A percentile compares a stretch with the other conserved stretches of the same genome.
Conservation (phyloP, 495 filamentous ascomycete species). For the Podospora conica region DNA sequence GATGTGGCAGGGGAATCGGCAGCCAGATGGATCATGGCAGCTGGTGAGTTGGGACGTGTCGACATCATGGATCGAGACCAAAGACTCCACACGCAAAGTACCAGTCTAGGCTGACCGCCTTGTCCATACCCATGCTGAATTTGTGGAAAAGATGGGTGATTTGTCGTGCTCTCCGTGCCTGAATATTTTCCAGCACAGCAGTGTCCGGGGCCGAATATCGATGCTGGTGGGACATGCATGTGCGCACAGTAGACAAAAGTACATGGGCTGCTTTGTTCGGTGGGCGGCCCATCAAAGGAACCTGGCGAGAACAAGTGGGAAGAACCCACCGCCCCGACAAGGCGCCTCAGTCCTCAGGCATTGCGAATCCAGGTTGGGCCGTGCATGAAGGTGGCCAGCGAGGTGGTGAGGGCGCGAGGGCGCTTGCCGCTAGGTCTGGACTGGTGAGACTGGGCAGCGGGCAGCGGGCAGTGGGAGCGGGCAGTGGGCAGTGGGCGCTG, state of each 20-base stretch:
- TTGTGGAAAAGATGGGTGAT: too few species aligned
- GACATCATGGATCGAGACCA: neutral
- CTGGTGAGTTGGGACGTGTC: neutral
- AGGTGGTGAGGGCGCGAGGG: neutral
- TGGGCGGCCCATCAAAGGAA: neutral
- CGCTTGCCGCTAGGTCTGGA: neutral
- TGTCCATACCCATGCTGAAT: too few species aligned
- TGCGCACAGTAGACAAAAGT: neutral
- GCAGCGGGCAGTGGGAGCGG: neutral
- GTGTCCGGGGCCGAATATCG: neutral
- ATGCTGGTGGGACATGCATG: neutral
- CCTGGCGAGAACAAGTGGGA: neutral
- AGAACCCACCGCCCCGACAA: neutral
- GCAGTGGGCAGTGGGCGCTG: neutral
- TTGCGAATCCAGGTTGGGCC: neutral
- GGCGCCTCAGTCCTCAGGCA: too few species aligned
- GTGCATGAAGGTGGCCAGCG: neutral
- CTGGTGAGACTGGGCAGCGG: neutral
- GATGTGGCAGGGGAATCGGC: conserved; percentile 4
- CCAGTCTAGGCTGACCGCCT: neutral
- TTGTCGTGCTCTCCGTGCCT: too few species aligned
- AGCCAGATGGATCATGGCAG: neutral
- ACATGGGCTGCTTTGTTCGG: neutral
- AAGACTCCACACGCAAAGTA: neutral
- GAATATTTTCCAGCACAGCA: neutral